Conservation (phyloP, 2,329 filamentous ascomycete genomes). For the Colletotrichum cereale region DNA sequence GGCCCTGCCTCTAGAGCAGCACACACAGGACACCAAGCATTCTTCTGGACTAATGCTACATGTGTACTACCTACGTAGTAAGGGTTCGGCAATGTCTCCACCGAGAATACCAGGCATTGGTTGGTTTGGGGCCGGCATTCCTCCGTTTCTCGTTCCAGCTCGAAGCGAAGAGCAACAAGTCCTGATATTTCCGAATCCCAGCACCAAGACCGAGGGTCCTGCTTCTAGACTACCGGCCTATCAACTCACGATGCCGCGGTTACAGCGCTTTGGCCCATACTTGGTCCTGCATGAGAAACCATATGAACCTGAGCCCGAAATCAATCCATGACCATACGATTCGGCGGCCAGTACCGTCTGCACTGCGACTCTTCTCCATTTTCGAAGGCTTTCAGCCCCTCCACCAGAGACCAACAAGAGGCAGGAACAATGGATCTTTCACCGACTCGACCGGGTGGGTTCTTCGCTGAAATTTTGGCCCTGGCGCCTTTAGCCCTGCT, state of each 20-base stretch:
- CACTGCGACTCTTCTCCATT: conserved; percentile 26
- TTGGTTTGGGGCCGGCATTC: conserved; percentile 6
- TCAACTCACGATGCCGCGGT: conserved; percentile 21
- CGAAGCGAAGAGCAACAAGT: conserved; percentile 23
- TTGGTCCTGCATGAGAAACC: conserved; percentile 16
- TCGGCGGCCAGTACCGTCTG: conserved; percentile 10
- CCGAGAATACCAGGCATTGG: conserved; percentile 26
- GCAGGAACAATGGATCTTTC: conserved; percentile 19
- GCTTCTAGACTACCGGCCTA: conserved; percentile 18
- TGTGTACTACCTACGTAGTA: too few relatives aligned
- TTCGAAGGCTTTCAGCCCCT: conserved; percentile 17
- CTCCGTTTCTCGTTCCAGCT: conserved; percentile 29
- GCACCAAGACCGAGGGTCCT: neutral
- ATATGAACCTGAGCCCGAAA: conserved; percentile 12
- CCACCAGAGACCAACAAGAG: neutral
- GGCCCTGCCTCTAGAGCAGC: conserved; percentile 17
- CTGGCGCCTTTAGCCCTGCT: conserved; percentile 38
- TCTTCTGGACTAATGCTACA: conserved; percentile 1
- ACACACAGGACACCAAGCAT: neutral
- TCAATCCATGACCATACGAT: conserved; percentile 37
- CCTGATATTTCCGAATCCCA: conserved; percentile 12
- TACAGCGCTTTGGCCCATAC: conserved; percentile 22
- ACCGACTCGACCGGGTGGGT: conserved; percentile 28
- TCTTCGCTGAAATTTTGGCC: conserved; percentile 36
- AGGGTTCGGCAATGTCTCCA: conserved; percentile 27